A percentile compares a stretch with the other conserved stretches of the same genome.
Evolutionary conservation across 495 filamentous ascomycete species (phyloP).

Genomic region (Aspergillus panamensis): DNA sequence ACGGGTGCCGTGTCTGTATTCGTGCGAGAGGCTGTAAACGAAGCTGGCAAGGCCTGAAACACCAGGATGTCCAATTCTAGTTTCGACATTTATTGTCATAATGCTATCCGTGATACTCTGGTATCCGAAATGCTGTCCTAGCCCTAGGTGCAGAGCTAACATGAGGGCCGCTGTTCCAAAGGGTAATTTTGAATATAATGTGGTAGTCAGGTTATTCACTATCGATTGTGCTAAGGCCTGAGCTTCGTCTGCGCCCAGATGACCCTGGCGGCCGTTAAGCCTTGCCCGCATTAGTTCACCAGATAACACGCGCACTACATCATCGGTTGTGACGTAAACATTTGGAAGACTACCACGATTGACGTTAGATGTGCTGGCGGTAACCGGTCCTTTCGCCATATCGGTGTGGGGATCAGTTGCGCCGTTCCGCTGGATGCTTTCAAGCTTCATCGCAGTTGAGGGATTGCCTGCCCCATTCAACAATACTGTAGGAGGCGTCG

Average conservation of each 20-base stretch:
- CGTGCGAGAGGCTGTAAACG: conserved; percentile 30
- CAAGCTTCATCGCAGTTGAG: conserved; percentile 22
- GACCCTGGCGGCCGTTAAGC: conserved; percentile 26
- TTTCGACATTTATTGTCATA: conserved; percentile 27
- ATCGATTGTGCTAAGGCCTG: conserved; percentile 32
- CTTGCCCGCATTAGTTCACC: conserved; percentile 32
- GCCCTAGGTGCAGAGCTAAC: conserved; percentile 37
- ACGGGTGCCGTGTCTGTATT: conserved; percentile 29
- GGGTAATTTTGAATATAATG: conserved; percentile 31
- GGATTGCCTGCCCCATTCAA: conserved; percentile 60
- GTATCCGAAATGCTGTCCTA: conserved; percentile 39
- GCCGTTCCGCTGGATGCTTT: conserved; percentile 25
- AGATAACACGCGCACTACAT: conserved; percentile 36
- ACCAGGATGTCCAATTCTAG: not conserved
- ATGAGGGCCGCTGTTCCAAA: conserved; percentile 21
- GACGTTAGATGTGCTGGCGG: conserved; percentile 10
- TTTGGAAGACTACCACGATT: conserved; percentile 11
- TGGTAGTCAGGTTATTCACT: conserved; percentile 28
- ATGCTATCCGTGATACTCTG: conserved; percentile 22
- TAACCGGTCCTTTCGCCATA: conserved; percentile 17
- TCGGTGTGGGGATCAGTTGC: conserved; percentile 24
- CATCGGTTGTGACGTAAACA: conserved; percentile 30
- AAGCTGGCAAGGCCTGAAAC: conserved; percentile 1
- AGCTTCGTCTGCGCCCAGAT: conserved; percentile 34
- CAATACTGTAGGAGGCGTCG: conserved; percentile 68